A percentile compares a stretch with the other conserved stretches of the same genome.
Evolutionary conservation across 345 rosid genomes (phyloP).

Genomic region (Tarenaya hassleriana): DNA sequence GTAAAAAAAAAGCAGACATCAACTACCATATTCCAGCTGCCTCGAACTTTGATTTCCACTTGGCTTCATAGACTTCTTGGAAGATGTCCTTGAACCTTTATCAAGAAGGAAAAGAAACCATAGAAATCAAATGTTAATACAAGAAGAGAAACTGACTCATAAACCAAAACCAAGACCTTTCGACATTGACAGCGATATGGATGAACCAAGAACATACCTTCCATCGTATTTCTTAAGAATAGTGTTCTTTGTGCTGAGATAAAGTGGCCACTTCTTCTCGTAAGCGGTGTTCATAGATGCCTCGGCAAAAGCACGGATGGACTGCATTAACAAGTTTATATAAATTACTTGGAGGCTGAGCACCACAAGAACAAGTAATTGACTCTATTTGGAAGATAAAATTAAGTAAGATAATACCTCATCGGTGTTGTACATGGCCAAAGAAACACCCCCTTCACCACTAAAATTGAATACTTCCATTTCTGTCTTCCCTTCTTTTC

Average conservation of each 20-base stretch:
- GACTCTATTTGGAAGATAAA: not conserved
- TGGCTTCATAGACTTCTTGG: slow-evolving; percentile 90
- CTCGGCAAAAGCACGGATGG: slow-evolving; percentile 63
- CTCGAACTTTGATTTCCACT: slow-evolving; percentile 89
- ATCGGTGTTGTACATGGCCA: slow-evolving; percentile 96
- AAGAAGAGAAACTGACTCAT: not conserved
- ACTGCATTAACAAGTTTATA: slow-evolving; percentile 40
- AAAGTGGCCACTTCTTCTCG: slow-evolving; percentile 80
- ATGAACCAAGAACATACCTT: slow-evolving; percentile 44
- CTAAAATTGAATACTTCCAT: slow-evolving; percentile 76
- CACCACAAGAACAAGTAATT: slow-evolving; percentile 10
- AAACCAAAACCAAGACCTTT: not conserved
- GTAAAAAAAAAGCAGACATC: not conserved
- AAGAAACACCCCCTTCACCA: slow-evolving; percentile 90
- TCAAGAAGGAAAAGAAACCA: slow-evolving; percentile 14
- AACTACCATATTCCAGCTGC: slow-evolving; percentile 93
- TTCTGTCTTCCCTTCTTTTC: slow-evolving; percentile 63
- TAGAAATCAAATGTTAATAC: not conserved
- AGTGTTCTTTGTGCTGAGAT: slow-evolving; percentile 80
- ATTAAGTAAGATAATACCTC: slow-evolving; percentile 44
- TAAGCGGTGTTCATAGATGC: slow-evolving; percentile 77
- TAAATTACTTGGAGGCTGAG: not conserved
- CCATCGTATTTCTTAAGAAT: slow-evolving; percentile 93
- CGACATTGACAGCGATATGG: not conserved
- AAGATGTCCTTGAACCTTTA: slow-evolving; percentile 95